Evolutionary conservation across 2,329 filamentous ascomycete species (phyloP).

Genomic region (Botrytis elliptica): DNA sequence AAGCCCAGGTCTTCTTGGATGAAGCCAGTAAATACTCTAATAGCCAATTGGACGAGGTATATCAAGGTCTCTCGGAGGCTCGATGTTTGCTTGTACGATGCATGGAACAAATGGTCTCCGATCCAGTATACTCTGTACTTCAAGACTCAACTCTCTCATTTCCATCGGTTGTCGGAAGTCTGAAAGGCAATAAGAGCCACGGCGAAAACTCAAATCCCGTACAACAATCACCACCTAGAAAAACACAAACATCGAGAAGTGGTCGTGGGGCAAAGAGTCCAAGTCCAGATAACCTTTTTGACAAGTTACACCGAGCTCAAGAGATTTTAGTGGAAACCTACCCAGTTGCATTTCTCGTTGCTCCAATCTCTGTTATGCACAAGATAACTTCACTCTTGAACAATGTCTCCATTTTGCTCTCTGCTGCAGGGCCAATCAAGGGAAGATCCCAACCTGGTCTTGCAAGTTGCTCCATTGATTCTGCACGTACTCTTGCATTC

Average conservation of each 20-base stretch:
- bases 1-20: conserved; percentile 56
- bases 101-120: conserved; percentile 69
- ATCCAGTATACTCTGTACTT: conserved; percentile 84
- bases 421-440: conserved; percentile 55
- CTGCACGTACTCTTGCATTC: conserved; percentile 68
- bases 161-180: conserved; percentile 56
- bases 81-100: conserved; percentile 67
- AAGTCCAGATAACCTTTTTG: conserved; percentile 41
- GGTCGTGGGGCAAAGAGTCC: conserved; percentile 28
- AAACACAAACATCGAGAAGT: conserved; percentile 24
- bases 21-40: conserved; percentile 48
- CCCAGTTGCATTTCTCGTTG: conserved; percentile 47
- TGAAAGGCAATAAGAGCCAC: conserved; percentile 29
- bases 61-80: conserved; percentile 61
- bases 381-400: conserved; percentile 62
- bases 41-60: conserved; percentile 44
- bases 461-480: conserved; percentile 64
- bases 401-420: conserved; percentile 63
- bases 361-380: conserved; percentile 57
- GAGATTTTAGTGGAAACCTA: conserved; percentile 65
- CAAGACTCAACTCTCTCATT: conserved; percentile 92
- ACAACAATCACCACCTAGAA: conserved; percentile 31
- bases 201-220: conserved; percentile 30
- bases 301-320: conserved; percentile 59
- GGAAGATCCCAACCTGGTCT: conserved; percentile 53